phyloP scores from a whole-genome alignment of 2,329 filamentous ascomycete genomes.

The Diplocarpon rosae region DNA sequence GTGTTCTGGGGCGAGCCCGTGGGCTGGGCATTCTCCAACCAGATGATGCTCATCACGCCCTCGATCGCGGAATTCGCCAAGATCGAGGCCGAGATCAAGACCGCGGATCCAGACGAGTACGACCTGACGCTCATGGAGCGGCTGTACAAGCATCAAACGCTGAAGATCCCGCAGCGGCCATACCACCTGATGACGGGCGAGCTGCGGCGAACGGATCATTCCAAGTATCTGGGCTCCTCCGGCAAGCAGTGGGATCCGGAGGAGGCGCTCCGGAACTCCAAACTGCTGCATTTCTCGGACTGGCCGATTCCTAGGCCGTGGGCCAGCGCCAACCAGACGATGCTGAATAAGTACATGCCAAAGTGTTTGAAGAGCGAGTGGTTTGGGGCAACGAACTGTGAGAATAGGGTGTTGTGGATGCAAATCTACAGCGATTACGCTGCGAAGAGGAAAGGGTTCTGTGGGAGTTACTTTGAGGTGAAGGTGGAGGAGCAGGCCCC shows the following conservation, averaged over 20 bases:
- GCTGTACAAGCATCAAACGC: conserved; percentile 38
- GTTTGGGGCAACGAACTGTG: conserved; percentile 24
- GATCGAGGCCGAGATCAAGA: conserved; percentile 14
- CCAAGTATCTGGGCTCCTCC: conserved; percentile 36
- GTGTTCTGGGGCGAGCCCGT: conserved; percentile 18
- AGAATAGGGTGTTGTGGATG: conserved; percentile 21
- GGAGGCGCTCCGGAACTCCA: conserved; percentile 37
- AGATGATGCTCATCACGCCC: conserved; percentile 20
- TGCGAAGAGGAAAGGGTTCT: conserved; percentile 18
- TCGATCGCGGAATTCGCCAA: conserved; percentile 12
- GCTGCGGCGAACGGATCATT: conserved; percentile 41
- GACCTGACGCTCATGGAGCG: conserved; percentile 34
- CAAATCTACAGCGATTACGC: conserved; percentile 21
- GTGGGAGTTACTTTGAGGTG: conserved; percentile 22
- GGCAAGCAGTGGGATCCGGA: conserved; percentile 43
- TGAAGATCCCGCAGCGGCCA: conserved; percentile 44
- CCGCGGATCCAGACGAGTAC: conserved; percentile 13
- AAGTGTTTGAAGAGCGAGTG: conserved; percentile 19
- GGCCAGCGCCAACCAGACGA: conserved; percentile 24
- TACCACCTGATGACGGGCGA: conserved; percentile 46
- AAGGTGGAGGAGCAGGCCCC: conserved; percentile 13
- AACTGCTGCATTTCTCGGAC: conserved; percentile 49
- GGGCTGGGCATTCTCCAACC: conserved; percentile 18
- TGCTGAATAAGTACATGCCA: conserved; percentile 25
- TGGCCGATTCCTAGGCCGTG: conserved; percentile 51